A percentile compares a stretch with the other conserved stretches of the same genome.
Conservation (phyloP, 1,284 basidiomycete species). For the Ustilago trichophora region DNA sequence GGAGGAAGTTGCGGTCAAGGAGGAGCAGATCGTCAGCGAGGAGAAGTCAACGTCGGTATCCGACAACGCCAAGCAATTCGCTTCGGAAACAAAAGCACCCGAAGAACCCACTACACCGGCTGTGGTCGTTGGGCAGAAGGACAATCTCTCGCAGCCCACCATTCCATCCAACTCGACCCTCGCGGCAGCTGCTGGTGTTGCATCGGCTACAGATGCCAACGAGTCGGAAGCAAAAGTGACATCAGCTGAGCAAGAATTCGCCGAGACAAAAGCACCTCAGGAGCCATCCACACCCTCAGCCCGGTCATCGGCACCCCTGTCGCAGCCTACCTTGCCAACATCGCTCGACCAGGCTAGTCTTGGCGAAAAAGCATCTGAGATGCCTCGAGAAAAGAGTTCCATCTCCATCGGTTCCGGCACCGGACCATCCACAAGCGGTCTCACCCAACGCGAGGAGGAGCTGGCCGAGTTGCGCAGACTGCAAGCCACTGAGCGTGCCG, state of each 20-base stretch:
- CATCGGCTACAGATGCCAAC: neutral
- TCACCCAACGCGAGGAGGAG: slow-evolving; percentile 43
- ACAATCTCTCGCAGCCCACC: slow-evolving; percentile 39
- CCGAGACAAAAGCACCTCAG: slow-evolving; percentile 25
- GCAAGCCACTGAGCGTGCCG: slow-evolving; percentile 38
- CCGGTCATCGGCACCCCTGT: slow-evolving; percentile 2
- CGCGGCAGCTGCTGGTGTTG: slow-evolving; percentile 13
- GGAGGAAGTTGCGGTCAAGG: neutral
- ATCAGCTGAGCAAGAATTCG: slow-evolving; percentile 30
- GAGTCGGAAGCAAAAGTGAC: slow-evolving; percentile 16
- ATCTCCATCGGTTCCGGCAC: slow-evolving; percentile 31
- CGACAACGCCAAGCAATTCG: slow-evolving; percentile 37
- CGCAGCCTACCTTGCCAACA: slow-evolving; percentile 38
- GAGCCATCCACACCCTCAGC: slow-evolving; percentile 18
- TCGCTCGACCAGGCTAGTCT: slow-evolving; percentile 20
- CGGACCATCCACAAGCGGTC: slow-evolving; percentile 10
- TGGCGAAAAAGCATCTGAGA: slow-evolving; percentile 2
- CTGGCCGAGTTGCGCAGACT: slow-evolving; percentile 34
- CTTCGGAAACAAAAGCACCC: slow-evolving; percentile 35
- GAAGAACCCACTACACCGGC: slow-evolving; percentile 37
- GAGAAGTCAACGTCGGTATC: neutral
- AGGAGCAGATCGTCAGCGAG: neutral
- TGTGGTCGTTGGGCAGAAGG: slow-evolving; percentile 7
- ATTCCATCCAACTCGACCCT: slow-evolving; percentile 39
- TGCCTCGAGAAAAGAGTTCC: slow-evolving; percentile 12